Base-by-base conservation (phyloP, 2,329 filamentous ascomycete species). In the Alternaria incomplexa region DNA sequence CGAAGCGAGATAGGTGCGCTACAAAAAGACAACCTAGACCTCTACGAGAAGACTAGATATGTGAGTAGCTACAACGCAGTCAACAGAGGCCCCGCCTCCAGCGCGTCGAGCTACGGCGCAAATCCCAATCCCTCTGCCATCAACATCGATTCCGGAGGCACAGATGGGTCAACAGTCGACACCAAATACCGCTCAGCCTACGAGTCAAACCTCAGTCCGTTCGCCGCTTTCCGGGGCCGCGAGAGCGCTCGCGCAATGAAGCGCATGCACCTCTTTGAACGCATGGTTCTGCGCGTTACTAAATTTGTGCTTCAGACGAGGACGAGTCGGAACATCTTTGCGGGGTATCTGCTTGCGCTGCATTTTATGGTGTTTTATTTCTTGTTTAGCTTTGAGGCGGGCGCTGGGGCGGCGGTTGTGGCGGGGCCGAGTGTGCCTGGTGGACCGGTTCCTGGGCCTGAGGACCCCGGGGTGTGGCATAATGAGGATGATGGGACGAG, bases 11-110 rank as follows among this genome's bases (percentile, higher is more conserved):
- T 98, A 63, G 91, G 93, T 6, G 93, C 93, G 2, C 84, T 99
- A 44, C 96, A 99, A 77, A 97, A 94, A 79, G 96, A 99, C 81
- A 99, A 99, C 77, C 85, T 99, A 36, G 93, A 91, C 72, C 86
- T 99, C 8, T 99, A 99, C 79, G 96, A 99, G 81, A 99, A 98
- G 86, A 97, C 95, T 17, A 89, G 96, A 70, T 99, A 99, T 78
- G 90, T 98, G 23, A 97, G 93, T 7, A 94, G 93, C 3, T 99
- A 97, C 83, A 97, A 91, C 79, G 89, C 94, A 51, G 87, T 87
- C 54, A 97, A 90, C 79, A 89, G 94, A 56, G 87, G 87, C 48
- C 67, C 73, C 8, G 65, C 69, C 23, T 88, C 89, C 11, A 88
- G 88, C 6, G 89, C 89, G 12, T 89, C 89, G n/a, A 70, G 71